These are phyloP conservation scores for Aspergillus terreus DNA, from an alignment of 2,329 filamentous ascomycete genomes.

Conservation along the genomic window DNA sequence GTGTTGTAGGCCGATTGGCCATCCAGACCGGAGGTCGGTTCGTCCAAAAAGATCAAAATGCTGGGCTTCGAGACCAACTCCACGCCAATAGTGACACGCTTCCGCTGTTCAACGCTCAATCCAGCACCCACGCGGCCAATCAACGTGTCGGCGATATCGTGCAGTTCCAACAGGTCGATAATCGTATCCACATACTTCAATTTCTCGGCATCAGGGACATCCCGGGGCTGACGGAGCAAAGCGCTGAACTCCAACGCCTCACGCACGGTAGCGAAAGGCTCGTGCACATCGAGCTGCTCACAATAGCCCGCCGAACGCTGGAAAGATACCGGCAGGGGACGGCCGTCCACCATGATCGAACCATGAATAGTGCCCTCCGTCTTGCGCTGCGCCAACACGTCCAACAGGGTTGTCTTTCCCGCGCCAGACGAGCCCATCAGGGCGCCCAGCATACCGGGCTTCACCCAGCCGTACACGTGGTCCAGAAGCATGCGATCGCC, in stretches of 20 bases:
- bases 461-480: conserved; percentile 69
- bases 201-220: conserved; percentile 55
- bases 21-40: conserved; percentile 67
- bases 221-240: conserved; percentile 55
- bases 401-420: conserved; percentile 71
- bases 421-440: conserved; percentile 76
- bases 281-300: conserved; percentile 66
- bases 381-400: conserved; percentile 70
- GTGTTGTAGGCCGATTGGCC: conserved; percentile 65
- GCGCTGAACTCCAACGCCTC: conserved; percentile 66
- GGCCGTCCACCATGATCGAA: conserved; percentile 64
- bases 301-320: conserved; percentile 66
- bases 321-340: conserved; percentile 57
- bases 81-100: conserved; percentile 68
- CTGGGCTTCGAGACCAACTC: conserved; percentile 67
- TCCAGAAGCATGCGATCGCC: conserved; percentile 59
- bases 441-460: conserved; percentile 72
- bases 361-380: conserved; percentile 59
- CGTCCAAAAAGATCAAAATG: conserved; percentile 65
- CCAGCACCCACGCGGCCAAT: conserved; percentile 44
- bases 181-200: conserved; percentile 62
- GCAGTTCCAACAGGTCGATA: conserved; percentile 60
- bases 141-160: conserved; percentile 62
- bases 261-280: conserved; percentile 61
- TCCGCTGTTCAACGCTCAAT: conserved; percentile 62